A percentile compares a stretch with the other conserved stretches of the same genome.
Evolutionary conservation across 129 eudicot species (phyloP).

Genomic region (Chrysanthemum makinoi): DNA sequence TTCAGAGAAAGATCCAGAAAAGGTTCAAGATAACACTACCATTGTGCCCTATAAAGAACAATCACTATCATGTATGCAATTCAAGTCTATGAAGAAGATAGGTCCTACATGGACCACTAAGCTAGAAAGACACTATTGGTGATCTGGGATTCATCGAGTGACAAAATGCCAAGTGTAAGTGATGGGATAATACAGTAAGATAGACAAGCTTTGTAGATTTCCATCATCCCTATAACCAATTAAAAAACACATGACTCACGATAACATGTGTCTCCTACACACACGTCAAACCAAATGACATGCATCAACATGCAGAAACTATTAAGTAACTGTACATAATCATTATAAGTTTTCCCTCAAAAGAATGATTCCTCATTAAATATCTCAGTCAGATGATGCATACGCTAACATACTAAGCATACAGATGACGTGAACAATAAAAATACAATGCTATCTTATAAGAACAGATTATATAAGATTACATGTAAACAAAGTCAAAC

Average conservation of each 20-base stretch:
- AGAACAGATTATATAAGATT: too few relatives aligned
- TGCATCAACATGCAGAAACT: too few relatives aligned
- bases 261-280: too few relatives aligned
- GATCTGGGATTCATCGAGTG: slow-evolving; percentile 13
- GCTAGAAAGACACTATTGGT: slow-evolving; percentile 11
- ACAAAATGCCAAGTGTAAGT: background rate
- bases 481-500: too few relatives aligned
- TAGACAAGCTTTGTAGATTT: slow-evolving; percentile 1
- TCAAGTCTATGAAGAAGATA: slow-evolving; percentile 18
- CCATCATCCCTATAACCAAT: slow-evolving; percentile 1
- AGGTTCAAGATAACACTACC: slow-evolving; percentile 18
- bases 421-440: too few relatives aligned
- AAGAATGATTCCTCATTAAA: too few relatives aligned
- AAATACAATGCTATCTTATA: too few relatives aligned
- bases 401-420: too few relatives aligned
- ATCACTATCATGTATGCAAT: slow-evolving; percentile 14
- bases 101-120: slow-evolving; percentile 20
- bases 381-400: too few relatives aligned
- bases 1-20: slow-evolving; percentile 20
- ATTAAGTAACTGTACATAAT: too few relatives aligned
- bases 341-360: too few relatives aligned
- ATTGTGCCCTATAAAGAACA: slow-evolving; percentile 22
- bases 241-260: background rate
- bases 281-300: too few relatives aligned
- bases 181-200: background rate